Evolutionary conservation across 169 alveolate species (phyloP).

Genomic region (Plasmodium fragile): DNA sequence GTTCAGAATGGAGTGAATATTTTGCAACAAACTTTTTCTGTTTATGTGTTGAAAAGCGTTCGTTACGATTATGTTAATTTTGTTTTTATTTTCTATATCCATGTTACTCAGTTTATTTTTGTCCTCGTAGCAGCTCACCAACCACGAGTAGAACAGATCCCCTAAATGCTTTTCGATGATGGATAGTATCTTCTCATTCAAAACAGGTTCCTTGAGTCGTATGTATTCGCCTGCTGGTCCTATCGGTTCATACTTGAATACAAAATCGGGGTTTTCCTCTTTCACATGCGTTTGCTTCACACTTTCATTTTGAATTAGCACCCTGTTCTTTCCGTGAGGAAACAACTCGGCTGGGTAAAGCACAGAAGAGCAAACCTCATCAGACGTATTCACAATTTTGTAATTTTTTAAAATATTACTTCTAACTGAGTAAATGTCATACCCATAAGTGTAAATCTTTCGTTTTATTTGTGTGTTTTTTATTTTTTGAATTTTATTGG

Average conservation of each 20-base stretch:
- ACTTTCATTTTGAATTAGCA: background rate
- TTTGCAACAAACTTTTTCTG: constrained; percentile 26
- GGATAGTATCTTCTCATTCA: constrained; percentile 38
- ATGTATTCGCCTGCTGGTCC: constrained; percentile 75
- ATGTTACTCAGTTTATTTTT: constrained; percentile 37
- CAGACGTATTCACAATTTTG: background rate
- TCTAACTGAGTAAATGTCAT: constrained; percentile 40
- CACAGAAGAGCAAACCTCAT: background rate
- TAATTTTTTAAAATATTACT: constrained; percentile 24
- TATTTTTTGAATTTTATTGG: constrained; percentile 42
- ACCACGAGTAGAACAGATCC: constrained; percentile 59
- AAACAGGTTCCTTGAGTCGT: background rate
- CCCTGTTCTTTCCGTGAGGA: background rate
- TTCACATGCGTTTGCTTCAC: background rate
- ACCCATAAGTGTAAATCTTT: constrained; percentile 65
- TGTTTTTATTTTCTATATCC: constrained; percentile 20
- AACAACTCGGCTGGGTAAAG: background rate
- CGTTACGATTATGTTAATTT: constrained; percentile 45
- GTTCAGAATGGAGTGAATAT: constrained; percentile 12
- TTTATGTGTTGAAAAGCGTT: constrained; percentile 59
- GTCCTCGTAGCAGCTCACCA: constrained; percentile 73
- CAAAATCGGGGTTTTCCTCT: background rate
- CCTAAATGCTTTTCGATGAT: constrained; percentile 69
- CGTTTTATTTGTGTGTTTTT: constrained; percentile 40
- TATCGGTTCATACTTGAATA: constrained; percentile 64